These are phyloP conservation scores for Ascosphaera acerosa DNA, from an alignment of 2,329 filamentous ascomycete genomes.

Conservation along the genomic window DNA sequence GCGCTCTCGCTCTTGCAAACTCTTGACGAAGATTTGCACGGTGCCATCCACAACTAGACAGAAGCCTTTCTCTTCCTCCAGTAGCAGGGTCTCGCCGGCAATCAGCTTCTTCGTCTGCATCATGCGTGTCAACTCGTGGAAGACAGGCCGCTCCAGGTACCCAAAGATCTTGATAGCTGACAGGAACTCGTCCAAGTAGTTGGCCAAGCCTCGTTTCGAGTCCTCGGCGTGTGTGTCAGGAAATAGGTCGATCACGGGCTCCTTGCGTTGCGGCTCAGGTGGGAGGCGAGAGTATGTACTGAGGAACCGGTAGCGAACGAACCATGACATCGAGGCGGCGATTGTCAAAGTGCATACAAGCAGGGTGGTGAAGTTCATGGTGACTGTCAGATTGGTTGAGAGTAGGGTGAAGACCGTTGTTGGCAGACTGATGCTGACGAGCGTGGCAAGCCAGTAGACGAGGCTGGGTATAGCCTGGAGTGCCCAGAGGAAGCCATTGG, in stretches of 20 bases:
- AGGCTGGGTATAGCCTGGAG: conserved; percentile 30
- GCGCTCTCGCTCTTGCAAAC: conserved; percentile 27
- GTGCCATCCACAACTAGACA: conserved; percentile 90
- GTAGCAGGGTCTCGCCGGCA: conserved; percentile 76
- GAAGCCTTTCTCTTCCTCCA: conserved; percentile 96
- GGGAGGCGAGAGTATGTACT: conserved; percentile 93
- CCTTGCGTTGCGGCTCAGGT: conserved; percentile 83
- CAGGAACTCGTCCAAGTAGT: conserved; percentile 90
- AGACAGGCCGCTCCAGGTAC: conserved; percentile 85
- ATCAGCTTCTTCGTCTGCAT: conserved; percentile 97
- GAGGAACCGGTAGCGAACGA: conserved; percentile 81
- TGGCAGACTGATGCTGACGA: conserved; percentile 69
- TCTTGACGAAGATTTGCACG: conserved; percentile 96
- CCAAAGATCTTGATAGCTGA: conserved; percentile 99
- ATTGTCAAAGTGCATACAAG: conserved; percentile 53
- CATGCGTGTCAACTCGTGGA: conserved; percentile 86
- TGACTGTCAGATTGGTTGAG: conserved; percentile 83
- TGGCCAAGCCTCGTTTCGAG: conserved; percentile 73
- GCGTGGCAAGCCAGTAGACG: conserved; percentile 57
- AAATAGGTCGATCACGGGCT: conserved; percentile 85
- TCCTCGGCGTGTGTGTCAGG: conserved; percentile 79
- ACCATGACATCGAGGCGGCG: conserved; percentile 72
- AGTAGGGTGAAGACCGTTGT: conserved; percentile 74
- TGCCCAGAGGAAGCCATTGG: conserved; percentile 17
- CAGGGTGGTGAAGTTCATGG: conserved; percentile 95